These are phyloP conservation scores for Neurospora sp. DNA, from an alignment of 495 filamentous ascomycete species.

Conservation along the genomic window DNA sequence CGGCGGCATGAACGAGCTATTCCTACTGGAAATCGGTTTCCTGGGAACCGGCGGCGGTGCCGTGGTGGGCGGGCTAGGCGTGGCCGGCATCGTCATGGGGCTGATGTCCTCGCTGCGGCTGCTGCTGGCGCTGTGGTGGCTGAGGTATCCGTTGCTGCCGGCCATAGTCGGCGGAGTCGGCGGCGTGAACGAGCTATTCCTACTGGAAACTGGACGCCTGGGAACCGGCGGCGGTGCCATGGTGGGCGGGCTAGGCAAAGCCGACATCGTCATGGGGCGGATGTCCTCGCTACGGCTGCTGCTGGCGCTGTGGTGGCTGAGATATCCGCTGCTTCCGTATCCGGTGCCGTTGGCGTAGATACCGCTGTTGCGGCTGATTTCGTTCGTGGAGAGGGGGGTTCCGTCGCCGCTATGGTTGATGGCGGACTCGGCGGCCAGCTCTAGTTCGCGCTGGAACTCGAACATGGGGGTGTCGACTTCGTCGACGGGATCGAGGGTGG, in stretches of 20 bases:
- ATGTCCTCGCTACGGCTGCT: not conserved
- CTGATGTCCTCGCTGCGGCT: not conserved
- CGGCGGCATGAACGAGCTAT: not conserved
- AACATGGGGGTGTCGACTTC: slow-evolving; percentile 15
- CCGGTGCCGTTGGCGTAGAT: not conserved
- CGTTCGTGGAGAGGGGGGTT: not conserved
- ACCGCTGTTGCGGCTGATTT: not conserved
- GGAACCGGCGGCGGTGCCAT: not conserved
- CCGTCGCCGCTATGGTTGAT: not conserved
- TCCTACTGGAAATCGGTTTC: not conserved
- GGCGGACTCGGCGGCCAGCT: slow-evolving; percentile 8
- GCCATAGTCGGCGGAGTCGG: not conserved
- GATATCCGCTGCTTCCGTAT: not conserved
- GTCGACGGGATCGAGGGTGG: slow-evolving; percentile 17
- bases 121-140: not conserved
- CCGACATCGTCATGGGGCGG: not conserved
- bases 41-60: not conserved
- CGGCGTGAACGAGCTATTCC: not conserved
- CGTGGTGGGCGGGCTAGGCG: not conserved
- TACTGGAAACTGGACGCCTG: not conserved
- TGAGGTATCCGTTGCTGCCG: not conserved
- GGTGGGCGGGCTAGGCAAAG: not conserved
- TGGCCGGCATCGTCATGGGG: not conserved
- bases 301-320: not conserved
- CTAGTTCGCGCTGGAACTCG: slow-evolving; percentile 11